Conservation (phyloP, 2,329 filamentous ascomycete species). For the Didymella keratinophila region DNA sequence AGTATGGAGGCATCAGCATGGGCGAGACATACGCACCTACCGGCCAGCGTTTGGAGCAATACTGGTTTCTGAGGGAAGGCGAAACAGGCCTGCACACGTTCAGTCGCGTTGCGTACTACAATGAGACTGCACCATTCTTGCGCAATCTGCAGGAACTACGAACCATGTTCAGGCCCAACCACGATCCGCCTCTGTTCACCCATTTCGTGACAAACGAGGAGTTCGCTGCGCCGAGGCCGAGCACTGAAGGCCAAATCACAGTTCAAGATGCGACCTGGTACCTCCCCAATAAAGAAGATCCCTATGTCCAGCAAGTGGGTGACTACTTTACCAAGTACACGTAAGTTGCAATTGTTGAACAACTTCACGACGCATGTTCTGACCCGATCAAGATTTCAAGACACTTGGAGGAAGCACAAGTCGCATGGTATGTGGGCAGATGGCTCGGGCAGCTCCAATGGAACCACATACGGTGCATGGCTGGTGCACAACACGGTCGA, state of each 20-base stretch:
- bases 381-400: slow-evolving; percentile 54
- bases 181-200: slow-evolving; percentile 43
- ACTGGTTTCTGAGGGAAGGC: slow-evolving; percentile 68
- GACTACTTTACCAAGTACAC: slow-evolving; percentile 74
- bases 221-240: slow-evolving; percentile 63
- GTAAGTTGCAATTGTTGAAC: not conserved
- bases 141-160: slow-evolving; percentile 66
- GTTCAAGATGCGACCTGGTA: slow-evolving; percentile 72
- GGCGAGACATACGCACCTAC: slow-evolving; percentile 65
- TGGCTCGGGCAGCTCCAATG: slow-evolving; percentile 59
- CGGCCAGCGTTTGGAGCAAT: slow-evolving; percentile 67
- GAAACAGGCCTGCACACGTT: slow-evolving; percentile 64
- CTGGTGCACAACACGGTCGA: slow-evolving; percentile 71
- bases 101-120: slow-evolving; percentile 65
- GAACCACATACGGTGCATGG: slow-evolving; percentile 66
- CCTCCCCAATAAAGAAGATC: slow-evolving; percentile 58
- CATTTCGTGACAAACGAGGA: slow-evolving; percentile 65
- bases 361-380: not conserved
- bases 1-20: slow-evolving; percentile 67
- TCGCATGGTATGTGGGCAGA: slow-evolving; percentile 64
- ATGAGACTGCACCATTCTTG: slow-evolving; percentile 63
- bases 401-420: slow-evolving; percentile 64
- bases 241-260: slow-evolving; percentile 54
- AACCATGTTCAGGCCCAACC: slow-evolving; percentile 66
- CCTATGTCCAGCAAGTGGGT: slow-evolving; percentile 63